phyloP scores from a whole-genome alignment of 495 filamentous ascomycete genomes.

The Aspergillus asperescens region DNA sequence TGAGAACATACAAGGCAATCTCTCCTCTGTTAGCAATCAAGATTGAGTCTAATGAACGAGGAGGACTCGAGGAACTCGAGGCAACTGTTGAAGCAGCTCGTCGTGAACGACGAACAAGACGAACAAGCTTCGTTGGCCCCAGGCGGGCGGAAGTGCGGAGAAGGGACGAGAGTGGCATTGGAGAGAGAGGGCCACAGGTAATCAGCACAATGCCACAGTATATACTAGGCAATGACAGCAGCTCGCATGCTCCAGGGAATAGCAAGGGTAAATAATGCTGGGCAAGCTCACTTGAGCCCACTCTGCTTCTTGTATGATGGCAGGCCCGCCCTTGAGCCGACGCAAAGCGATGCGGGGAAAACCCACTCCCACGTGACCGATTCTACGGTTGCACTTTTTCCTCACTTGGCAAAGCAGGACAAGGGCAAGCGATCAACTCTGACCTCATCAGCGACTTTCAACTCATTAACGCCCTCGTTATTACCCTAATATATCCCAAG shows the following conservation, averaged over 20 bases:
- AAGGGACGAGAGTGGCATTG: slow-evolving; percentile 43
- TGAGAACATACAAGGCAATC: slow-evolving; percentile 67
- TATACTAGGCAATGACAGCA: slow-evolving; percentile 1
- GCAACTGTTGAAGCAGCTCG: slow-evolving; percentile 35
- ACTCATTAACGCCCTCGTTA: neutral
- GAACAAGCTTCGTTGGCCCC: slow-evolving; percentile 28
- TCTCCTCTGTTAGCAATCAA: slow-evolving; percentile 96
- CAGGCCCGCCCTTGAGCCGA: slow-evolving; percentile 30
- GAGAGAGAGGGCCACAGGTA: slow-evolving; percentile 11
- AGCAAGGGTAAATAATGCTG: neutral
- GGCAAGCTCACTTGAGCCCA: neutral
- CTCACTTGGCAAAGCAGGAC: slow-evolving; percentile 11
- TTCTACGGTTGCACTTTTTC: slow-evolving; percentile 11
- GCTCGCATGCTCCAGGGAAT: slow-evolving; percentile 21
- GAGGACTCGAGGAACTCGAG: slow-evolving; percentile 17
- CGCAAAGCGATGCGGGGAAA: slow-evolving; percentile 44
- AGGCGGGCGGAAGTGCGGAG: slow-evolving; percentile 44
- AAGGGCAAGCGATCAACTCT: slow-evolving; percentile 5
- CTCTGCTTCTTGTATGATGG: slow-evolving; percentile 6
- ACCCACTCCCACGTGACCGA: slow-evolving; percentile 23
- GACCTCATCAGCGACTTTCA: slow-evolving; percentile 7
- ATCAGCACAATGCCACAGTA: slow-evolving; percentile 13
- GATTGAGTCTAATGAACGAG: slow-evolving; percentile 67
- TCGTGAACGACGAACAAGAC: slow-evolving; percentile 29
- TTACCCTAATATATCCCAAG: neutral